Percentiles rank a stretch among this genome's conserved stretches.
phyloP scores from a whole-genome alignment of 148 eudicot species.

The Chenopodium album region DNA sequence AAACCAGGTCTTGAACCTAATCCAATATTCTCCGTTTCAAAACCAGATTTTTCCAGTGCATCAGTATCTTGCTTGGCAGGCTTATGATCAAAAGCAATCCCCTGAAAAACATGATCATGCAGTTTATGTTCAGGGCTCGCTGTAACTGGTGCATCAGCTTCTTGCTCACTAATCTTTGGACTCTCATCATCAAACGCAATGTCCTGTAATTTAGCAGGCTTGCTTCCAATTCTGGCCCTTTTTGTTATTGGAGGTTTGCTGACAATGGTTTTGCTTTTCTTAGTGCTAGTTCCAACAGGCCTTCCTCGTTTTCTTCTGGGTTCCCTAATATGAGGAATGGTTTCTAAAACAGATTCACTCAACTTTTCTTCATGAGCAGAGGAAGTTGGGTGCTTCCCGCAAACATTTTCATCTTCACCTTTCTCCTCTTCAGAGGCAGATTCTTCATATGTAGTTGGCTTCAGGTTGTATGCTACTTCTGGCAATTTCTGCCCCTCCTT shows the following conservation, averaged over 20 bases:
- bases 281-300: conserved; percentile 35
- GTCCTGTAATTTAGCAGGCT: conserved; percentile 59
- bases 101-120: conserved; percentile 11
- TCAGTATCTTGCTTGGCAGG: conserved; percentile 13
- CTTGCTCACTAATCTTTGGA: conserved; percentile 14
- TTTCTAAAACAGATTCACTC: conserved; percentile 17
- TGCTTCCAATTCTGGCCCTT: conserved; percentile 49
- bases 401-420: conserved; percentile 9
- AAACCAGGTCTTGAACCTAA: conserved; percentile 23
- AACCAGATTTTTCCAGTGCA: conserved; percentile 11
- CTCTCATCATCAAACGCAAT: conserved; percentile 36
- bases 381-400: conserved; percentile 27
- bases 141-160: not conserved
- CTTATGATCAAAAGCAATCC: conserved; percentile 13
- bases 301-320: conserved; percentile 62
- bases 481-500: conserved; percentile 49
- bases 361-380: conserved; percentile 31
- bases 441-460: conserved; percentile 50
- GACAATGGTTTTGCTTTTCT: conserved; percentile 35
- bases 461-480: conserved; percentile 61
- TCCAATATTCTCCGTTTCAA: conserved; percentile 22
- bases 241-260: conserved; percentile 53
- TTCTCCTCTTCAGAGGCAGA: conserved; percentile 44
- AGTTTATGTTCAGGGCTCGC: conserved; percentile 12
- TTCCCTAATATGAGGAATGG: conserved; percentile 29